A percentile compares a stretch with the other conserved stretches of the same genome.
phyloP scores from a whole-genome alignment of 2,329 filamentous ascomycete genomes.

The Metarhizium album region DNA sequence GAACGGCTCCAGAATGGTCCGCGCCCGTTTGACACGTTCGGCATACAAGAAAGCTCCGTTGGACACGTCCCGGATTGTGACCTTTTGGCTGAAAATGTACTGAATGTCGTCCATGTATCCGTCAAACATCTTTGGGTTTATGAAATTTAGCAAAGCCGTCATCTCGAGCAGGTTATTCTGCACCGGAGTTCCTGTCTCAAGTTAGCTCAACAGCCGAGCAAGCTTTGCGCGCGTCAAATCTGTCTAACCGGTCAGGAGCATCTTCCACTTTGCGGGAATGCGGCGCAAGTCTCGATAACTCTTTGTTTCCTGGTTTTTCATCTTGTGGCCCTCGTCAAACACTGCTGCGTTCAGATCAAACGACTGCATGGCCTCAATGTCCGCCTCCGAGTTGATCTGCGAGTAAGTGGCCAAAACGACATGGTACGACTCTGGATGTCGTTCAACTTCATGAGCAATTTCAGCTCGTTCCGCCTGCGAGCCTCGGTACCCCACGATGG shows the following conservation, averaged over 20 bases:
- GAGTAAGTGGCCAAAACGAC: constrained; percentile 51
- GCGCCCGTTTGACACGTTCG: constrained; percentile 75
- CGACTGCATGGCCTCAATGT: constrained; percentile 38
- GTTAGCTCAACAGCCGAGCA: constrained; percentile 10
- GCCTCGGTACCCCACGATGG: constrained; percentile 62
- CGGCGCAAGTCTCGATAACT: constrained; percentile 69
- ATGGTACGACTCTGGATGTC: constrained; percentile 53
- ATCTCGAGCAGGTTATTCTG: constrained; percentile 94
- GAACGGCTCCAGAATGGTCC: constrained; percentile 89
- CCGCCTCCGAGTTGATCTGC: constrained; percentile 42
- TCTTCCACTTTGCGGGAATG: constrained; percentile 70
- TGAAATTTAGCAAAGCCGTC: constrained; percentile 82
- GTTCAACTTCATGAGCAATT: constrained; percentile 55
- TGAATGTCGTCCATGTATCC: constrained; percentile 68
- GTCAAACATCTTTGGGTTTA: constrained; percentile 76
- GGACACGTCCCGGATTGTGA: constrained; percentile 67
- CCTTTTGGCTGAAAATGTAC: constrained; percentile 84
- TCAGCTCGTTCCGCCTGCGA: constrained; percentile 54
- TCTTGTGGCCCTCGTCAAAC: constrained; percentile 87
- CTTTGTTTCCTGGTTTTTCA: constrained; percentile 80
- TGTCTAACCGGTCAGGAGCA: constrained; percentile 50
- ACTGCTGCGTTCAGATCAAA: constrained; percentile 48
- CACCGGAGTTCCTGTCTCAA: constrained; percentile 68
- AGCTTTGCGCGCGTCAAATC: neutral
- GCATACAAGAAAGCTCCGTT: constrained; percentile 77